These are phyloP conservation scores for Alternaria atra DNA, from an alignment of 2,329 filamentous ascomycete genomes.

Conservation along the genomic window DNA sequence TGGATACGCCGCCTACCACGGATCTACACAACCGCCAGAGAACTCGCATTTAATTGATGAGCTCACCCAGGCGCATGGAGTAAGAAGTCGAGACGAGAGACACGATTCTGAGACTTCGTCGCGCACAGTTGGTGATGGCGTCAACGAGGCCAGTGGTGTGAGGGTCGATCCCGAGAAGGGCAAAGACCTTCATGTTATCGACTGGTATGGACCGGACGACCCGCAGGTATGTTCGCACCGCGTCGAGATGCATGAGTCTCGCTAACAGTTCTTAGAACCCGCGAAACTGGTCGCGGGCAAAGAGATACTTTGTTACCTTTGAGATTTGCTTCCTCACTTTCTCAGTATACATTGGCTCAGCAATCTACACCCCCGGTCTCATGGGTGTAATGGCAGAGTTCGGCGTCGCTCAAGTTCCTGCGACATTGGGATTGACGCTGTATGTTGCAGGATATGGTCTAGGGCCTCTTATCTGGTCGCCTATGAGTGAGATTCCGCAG, in stretches of 20 bases:
- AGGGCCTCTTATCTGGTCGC: constrained; percentile 49
- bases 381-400: constrained; percentile 62
- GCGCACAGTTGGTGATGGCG: constrained; percentile 25
- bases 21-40: constrained; percentile 49
- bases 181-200: constrained; percentile 59
- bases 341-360: constrained; percentile 62
- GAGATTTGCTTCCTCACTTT: constrained; percentile 60
- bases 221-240: constrained; percentile 36
- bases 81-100: constrained; percentile 19
- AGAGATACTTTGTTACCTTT: constrained; percentile 57
- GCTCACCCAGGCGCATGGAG: constrained; percentile 16
- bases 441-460: constrained; percentile 44
- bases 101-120: constrained; percentile 23
- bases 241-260: background rate
- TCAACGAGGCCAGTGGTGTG: constrained; percentile 51
- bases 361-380: constrained; percentile 59
- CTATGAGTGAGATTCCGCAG: constrained; percentile 59
- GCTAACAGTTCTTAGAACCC: constrained; percentile 50
- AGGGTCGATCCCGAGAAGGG: constrained; percentile 63
- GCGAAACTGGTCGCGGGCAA: constrained; percentile 56
- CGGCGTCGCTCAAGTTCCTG: constrained; percentile 59
- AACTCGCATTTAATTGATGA: constrained; percentile 37
- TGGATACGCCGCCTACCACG: constrained; percentile 58
- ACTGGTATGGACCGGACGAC: constrained; percentile 62
- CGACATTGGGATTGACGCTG: constrained; percentile 56